Base-by-base conservation (phyloP, 148 eudicot genomes). In the Vaccinium vitisidaea region DNA sequence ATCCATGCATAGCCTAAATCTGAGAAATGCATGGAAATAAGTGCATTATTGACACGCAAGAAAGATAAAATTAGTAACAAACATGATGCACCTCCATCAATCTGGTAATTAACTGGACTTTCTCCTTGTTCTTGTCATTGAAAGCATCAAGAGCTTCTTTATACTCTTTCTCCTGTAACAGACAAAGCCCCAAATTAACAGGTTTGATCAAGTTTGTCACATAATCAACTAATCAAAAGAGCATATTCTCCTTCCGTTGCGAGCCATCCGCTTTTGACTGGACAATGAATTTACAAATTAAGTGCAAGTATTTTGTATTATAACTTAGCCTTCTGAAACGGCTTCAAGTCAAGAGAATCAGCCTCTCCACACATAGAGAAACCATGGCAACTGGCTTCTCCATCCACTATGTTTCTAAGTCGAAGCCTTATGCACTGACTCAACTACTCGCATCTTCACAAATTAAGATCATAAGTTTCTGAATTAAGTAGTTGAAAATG, bases 51-150 rank as follows among this genome's bases (percentile, higher is more conserved):
- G 32, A 52, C 19, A 36, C 52, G 54, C 12, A 63, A 78, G 23
- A 70, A 30, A 27, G 46, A 32, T 53, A 58, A 30, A 46, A 78
- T 53, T 14, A 78, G 46, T 14, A 55, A 79, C 18, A 79, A 70
- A 58, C 43, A 71, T 53, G 71, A 55, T 69, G 85, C 85, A 95
- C 98, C 98, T 94, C 98, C 86, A 95, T 95, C 78, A 95, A 88
- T 92, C 91, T 93, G 87, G 94, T 93, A 21, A 95, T 90, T 14
- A 95, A 92, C 85, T 93, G 96, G 21, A 89, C 96, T 91, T 95
- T 95, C 53, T 95, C 98, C 85, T 94, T 95, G 98, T 95, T 94
- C 92, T 93, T 95, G 18, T 94, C 98, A 77, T 91, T 95, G 90
- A 95, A 94, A 49, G 95, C 93, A 65, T 93, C 98, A 27, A 94